Evolutionary conservation across 768 basidiomycete species (phyloP).

Genomic region (Pleurotus ostreatus): DNA sequence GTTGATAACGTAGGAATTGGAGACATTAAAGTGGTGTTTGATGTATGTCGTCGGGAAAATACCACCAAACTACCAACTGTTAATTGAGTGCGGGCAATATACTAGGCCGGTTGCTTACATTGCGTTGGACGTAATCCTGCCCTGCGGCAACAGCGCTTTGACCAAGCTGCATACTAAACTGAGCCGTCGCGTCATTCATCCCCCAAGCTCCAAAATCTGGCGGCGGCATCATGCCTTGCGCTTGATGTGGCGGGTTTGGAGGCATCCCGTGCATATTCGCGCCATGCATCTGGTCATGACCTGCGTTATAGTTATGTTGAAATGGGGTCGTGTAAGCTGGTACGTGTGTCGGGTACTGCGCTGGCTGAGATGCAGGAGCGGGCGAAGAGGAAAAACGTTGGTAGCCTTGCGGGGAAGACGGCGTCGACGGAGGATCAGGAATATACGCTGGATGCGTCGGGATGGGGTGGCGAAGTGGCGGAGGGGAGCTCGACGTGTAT

Average conservation of each 20-base stretch:
- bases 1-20: conserved; percentile 89
- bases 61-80: conserved; percentile 61
- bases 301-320: conserved; percentile 38
- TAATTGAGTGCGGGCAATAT: conserved; percentile 1
- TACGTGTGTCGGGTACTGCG: conserved; percentile 31
- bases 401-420: conserved; percentile 70
- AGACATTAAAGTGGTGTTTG: conserved; percentile 94
- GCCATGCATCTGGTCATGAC: conserved; percentile 23
- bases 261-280: conserved; percentile 20
- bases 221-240: conserved; percentile 16
- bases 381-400: conserved; percentile 70
- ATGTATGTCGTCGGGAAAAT: conserved; percentile 72
- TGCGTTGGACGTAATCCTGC: conserved; percentile 93
- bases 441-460: conserved; percentile 86
- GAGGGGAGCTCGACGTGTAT: conserved; percentile 48
- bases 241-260: conserved; percentile 23
- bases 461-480: conserved; percentile 83
- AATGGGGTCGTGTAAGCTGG: conserved; percentile 47
- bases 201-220: conserved; percentile 73
- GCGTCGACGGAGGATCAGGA: conserved; percentile 77
- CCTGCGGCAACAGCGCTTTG: conserved; percentile 89
- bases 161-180: conserved; percentile 95
- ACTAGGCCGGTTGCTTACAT: conserved; percentile 47
- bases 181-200: conserved; percentile 89
- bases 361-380: conserved; percentile 25